Evolutionary conservation across 169 alveolate genomes (phyloP).

Genomic region (Theileria luwenshuni): DNA sequence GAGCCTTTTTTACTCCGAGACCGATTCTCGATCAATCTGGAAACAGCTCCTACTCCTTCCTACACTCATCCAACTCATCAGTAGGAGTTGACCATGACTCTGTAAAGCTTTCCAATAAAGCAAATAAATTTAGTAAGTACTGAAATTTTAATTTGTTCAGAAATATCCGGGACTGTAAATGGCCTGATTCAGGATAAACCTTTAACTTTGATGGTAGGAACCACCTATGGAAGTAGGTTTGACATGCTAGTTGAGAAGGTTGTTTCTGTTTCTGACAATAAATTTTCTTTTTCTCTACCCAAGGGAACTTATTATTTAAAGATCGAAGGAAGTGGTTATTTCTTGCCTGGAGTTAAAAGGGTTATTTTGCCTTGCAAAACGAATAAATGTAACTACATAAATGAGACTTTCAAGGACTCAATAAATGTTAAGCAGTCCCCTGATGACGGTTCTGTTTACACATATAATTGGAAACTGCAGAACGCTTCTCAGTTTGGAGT

Average conservation of each 20-base stretch:
- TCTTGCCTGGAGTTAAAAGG: constrained; percentile 70
- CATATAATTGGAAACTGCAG: constrained; percentile 72
- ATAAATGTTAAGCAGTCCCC: constrained; percentile 35
- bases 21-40: constrained; percentile 43
- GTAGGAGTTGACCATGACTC: constrained; percentile 40
- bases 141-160: constrained; percentile 17
- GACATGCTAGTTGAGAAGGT: constrained; percentile 66
- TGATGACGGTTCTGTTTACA: constrained; percentile 49
- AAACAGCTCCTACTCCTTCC: constrained; percentile 37
- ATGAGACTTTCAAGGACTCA: constrained; percentile 20
- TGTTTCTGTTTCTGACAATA: constrained; percentile 35
- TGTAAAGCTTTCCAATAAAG: constrained; percentile 23
- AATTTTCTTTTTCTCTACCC: constrained; percentile 62
- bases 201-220: constrained; percentile 75
- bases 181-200: constrained; percentile 69
- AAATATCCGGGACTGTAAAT: constrained; percentile 64
- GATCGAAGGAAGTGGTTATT: constrained; percentile 71
- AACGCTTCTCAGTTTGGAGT: constrained; percentile 65
- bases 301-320: constrained; percentile 71
- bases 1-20: constrained; percentile 51
- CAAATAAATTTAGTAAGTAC: constrained; percentile 17
- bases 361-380: constrained; percentile 65
- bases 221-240: constrained; percentile 69
- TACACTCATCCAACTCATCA: constrained; percentile 48
- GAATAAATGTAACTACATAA: constrained; percentile 52